Conservation (phyloP, 352 stramenopile species). For the Globisporangium polare region DNA sequence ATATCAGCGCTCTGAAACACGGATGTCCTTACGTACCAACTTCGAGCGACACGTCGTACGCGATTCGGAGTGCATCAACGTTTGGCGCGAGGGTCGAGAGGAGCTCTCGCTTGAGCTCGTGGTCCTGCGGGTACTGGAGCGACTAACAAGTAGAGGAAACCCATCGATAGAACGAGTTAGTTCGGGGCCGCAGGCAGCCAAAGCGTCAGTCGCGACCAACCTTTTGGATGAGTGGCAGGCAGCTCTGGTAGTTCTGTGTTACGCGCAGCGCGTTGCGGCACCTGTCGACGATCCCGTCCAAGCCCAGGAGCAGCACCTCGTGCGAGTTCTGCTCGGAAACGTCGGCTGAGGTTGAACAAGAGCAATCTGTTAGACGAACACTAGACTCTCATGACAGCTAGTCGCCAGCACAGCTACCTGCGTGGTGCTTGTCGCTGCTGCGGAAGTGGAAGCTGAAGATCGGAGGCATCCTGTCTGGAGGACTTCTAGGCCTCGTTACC, state of each 20-base stretch:
- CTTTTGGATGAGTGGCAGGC: conserved; percentile 42
- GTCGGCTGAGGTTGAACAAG: neutral
- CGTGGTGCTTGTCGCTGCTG: conserved; percentile 34
- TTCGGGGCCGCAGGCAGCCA: neutral
- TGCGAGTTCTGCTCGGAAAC: conserved; percentile 38
- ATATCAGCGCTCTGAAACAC: neutral
- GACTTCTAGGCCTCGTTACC: neutral
- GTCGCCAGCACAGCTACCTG: conserved; percentile 24
- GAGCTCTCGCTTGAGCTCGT: conserved; percentile 30
- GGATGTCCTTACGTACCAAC: conserved; percentile 29
- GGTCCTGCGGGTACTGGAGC: conserved; percentile 30
- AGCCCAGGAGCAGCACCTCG: conserved; percentile 28
- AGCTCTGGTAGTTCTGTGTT: conserved; percentile 45
- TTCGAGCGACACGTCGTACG: conserved; percentile 41
- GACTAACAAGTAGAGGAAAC: too few relatives aligned
- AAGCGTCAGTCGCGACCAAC: neutral
- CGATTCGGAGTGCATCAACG: conserved; percentile 26
- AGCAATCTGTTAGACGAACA: neutral
- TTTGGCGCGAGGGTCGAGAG: conserved; percentile 38
- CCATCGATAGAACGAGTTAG: neutral
- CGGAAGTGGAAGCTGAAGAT: conserved; percentile 21
- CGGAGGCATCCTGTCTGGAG: conserved; percentile 15
- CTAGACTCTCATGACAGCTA: too few relatives aligned
- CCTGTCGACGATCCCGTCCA: conserved; percentile 34
- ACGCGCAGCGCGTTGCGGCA: conserved; percentile 25